A percentile compares a stretch with the other conserved stretches of the same genome.
phyloP scores from a whole-genome alignment of 2,329 filamentous ascomycete genomes.

The Colletotrichum spaethianum region DNA sequence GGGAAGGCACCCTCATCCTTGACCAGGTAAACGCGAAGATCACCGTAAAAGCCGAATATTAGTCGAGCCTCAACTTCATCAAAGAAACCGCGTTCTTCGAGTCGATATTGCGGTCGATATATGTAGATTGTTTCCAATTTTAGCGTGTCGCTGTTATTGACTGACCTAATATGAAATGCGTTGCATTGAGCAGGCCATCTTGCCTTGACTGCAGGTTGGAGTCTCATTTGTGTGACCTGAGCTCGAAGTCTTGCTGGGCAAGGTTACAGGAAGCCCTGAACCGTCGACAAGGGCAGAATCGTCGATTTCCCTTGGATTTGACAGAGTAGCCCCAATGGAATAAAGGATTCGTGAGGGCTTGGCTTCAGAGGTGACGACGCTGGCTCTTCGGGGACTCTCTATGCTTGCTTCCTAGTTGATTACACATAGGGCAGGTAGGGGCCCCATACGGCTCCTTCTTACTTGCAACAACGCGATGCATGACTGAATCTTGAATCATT shows the following conservation, averaged over 20 bases:
- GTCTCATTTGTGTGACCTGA: conserved; percentile 26
- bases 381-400: too few species aligned
- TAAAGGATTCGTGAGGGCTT: background rate
- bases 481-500: background rate
- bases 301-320: background rate
- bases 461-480: background rate
- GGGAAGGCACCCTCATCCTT: conserved; percentile 6
- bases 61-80: conserved; percentile 11
- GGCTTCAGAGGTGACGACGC: background rate
- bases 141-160: conserved; percentile 15
- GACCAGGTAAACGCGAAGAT: conserved; percentile 2
- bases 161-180: background rate
- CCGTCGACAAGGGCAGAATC: background rate
- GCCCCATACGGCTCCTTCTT: too few species aligned
- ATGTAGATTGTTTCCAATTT: conserved; percentile 30
- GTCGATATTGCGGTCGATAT: conserved; percentile 10
- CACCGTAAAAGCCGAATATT: conserved; percentile 8
- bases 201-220: conserved; percentile 16
- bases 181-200: conserved; percentile 16
- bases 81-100: background rate
- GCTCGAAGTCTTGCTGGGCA: conserved; percentile 7
- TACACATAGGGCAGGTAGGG: background rate
- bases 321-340: background rate
- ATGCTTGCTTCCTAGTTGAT: background rate
- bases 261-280: background rate